phyloP scores from a whole-genome alignment of 108 stramenopile species.

The Cyclotella kingstonii region DNA sequence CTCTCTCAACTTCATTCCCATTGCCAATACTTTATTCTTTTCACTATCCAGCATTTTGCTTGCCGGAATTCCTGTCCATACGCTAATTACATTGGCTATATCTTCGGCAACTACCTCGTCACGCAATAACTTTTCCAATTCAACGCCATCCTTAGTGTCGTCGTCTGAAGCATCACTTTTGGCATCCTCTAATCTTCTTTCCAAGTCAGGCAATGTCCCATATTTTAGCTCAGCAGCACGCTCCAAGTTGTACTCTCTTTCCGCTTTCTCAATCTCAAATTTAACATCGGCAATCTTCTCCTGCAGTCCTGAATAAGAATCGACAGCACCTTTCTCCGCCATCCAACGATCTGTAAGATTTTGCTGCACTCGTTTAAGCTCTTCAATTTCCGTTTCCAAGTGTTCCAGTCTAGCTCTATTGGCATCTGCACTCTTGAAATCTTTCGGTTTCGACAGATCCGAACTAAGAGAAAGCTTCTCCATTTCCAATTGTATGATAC shows the following conservation, averaged over 20 bases:
- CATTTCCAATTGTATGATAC: slow-evolving; percentile 66
- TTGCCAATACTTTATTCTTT: slow-evolving; percentile 86
- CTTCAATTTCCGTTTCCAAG: slow-evolving; percentile 69
- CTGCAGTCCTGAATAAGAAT: slow-evolving; percentile 71
- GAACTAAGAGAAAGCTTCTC: slow-evolving; percentile 45
- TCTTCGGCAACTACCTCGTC: slow-evolving; percentile 95
- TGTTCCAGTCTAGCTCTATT: slow-evolving; percentile 53
- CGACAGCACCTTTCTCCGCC: slow-evolving; percentile 68
- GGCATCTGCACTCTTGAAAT: slow-evolving; percentile 39
- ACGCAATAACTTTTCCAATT: slow-evolving; percentile 55
- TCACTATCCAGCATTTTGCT: slow-evolving; percentile 88
- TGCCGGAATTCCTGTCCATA: slow-evolving; percentile 94
- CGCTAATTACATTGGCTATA: slow-evolving; percentile 88
- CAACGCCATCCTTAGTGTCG: slow-evolving; percentile 17
- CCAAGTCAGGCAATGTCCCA: slow-evolving; percentile 77
- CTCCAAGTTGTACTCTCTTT: slow-evolving; percentile 92
- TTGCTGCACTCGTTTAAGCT: slow-evolving; percentile 66
- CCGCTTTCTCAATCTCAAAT: slow-evolving; percentile 88
- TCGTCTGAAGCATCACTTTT: slow-evolving; percentile 26
- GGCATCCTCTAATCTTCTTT: slow-evolving; percentile 59
- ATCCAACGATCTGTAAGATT: slow-evolving; percentile 79
- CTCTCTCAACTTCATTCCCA: slow-evolving; percentile 75
- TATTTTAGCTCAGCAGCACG: slow-evolving; percentile 95
- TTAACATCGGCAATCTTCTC: slow-evolving; percentile 85
- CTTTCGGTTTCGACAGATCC: slow-evolving; percentile 17